Evolutionary conservation across 2,329 filamentous ascomycete genomes (phyloP).

Genomic region (Arachnopeziza araneosa): DNA sequence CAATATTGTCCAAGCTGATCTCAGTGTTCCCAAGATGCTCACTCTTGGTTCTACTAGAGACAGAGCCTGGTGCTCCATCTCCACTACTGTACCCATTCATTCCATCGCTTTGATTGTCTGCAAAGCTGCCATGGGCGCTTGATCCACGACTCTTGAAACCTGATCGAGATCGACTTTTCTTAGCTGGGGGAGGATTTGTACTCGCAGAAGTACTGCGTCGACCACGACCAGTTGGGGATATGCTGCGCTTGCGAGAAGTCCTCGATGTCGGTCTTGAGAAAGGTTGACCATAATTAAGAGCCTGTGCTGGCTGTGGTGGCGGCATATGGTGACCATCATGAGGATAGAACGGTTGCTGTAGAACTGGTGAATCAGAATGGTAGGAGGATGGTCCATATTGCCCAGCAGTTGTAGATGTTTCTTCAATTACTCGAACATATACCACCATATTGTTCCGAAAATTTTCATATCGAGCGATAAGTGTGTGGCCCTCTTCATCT

Average conservation of each 20-base stretch:
- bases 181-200: slow-evolving; percentile 43
- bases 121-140: slow-evolving; percentile 41
- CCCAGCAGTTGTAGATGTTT: slow-evolving; percentile 41
- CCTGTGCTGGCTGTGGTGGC: slow-evolving; percentile 46
- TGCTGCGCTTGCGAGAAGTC: slow-evolving; percentile 69
- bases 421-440: slow-evolving; percentile 79
- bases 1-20: slow-evolving; percentile 96
- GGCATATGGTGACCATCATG: slow-evolving; percentile 60
- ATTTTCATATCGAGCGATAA: slow-evolving; percentile 96
- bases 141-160: slow-evolving; percentile 61
- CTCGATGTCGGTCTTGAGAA: slow-evolving; percentile 64
- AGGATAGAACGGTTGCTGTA: slow-evolving; percentile 49
- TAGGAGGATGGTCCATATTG: slow-evolving; percentile 47
- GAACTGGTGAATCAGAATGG: slow-evolving; percentile 46
- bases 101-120: slow-evolving; percentile 61
- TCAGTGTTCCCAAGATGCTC: slow-evolving; percentile 91
- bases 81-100: slow-evolving; percentile 79
- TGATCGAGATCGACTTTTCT: slow-evolving; percentile 65
- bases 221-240: slow-evolving; percentile 66
- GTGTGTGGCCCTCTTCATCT: slow-evolving; percentile 78
- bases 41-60: slow-evolving; percentile 69
- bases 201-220: slow-evolving; percentile 71
- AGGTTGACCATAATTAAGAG: slow-evolving; percentile 52
- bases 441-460: slow-evolving; percentile 88
- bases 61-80: slow-evolving; percentile 71